phyloP scores from a whole-genome alignment of 2,329 filamentous ascomycete species.

The Dactylellina sp. region DNA sequence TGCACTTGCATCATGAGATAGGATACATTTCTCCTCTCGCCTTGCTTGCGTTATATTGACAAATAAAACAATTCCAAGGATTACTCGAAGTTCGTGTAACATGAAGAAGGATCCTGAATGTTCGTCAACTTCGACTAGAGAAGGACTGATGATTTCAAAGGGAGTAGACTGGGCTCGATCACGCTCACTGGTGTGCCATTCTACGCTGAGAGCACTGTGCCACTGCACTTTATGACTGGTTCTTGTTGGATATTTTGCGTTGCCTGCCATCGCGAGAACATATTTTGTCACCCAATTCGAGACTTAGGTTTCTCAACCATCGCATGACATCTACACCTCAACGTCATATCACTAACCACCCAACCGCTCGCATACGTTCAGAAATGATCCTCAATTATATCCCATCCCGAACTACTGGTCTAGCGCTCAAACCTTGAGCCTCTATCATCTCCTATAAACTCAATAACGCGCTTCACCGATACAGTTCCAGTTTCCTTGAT shows the following conservation, averaged over 20 bases:
- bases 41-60: too few species aligned
- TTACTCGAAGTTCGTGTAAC: too few species aligned
- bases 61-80: too few species aligned
- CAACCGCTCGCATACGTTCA: neutral
- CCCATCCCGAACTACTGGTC: neutral
- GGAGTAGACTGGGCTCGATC: too few species aligned
- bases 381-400: slow-evolving; percentile 2
- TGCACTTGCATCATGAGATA: slow-evolving; percentile 3
- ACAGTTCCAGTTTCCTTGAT: neutral
- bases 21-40: neutral
- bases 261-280: neutral
- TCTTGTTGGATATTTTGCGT: slow-evolving; percentile 22
- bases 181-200: too few species aligned
- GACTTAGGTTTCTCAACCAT: neutral
- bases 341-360: neutral
- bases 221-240: neutral
- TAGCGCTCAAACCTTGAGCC: neutral
- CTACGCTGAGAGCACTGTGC: too few species aligned
- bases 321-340: neutral
- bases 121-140: too few species aligned
- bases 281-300: too few species aligned
- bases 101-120: too few species aligned
- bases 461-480: neutral
- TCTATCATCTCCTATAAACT: neutral
- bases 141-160: too few species aligned